Conservation (phyloP, 2,329 filamentous ascomycete genomes). For the Trichoderma koningiopsis region DNA sequence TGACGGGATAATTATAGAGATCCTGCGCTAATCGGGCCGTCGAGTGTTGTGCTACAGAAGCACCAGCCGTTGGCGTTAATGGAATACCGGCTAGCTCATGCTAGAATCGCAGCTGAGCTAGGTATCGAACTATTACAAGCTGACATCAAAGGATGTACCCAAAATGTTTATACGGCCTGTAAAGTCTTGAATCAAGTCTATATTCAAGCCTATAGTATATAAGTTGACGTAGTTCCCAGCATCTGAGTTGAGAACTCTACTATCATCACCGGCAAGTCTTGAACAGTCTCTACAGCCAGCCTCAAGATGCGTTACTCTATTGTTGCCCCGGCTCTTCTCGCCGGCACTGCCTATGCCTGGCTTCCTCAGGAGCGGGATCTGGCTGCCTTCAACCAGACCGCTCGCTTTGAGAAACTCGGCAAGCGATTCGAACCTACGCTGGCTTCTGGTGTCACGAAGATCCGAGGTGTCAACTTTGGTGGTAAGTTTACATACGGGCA, state of each 20-base stretch:
- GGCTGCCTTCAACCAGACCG: conserved; percentile 39
- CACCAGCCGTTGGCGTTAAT: neutral
- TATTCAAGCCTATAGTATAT: conserved; percentile 15
- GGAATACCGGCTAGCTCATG: neutral
- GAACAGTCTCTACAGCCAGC: neutral
- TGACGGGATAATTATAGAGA: neutral
- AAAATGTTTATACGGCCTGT: neutral
- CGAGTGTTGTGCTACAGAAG: neutral
- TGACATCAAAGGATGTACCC: neutral
- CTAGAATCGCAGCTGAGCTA: too few relatives aligned
- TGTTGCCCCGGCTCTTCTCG: conserved; percentile 33
- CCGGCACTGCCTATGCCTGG: conserved; percentile 33
- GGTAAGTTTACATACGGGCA: conserved; percentile 38
- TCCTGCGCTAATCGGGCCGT: conserved; percentile 9
- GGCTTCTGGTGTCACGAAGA: conserved; percentile 38
- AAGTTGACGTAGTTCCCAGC: neutral
- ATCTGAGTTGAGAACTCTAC: neutral
- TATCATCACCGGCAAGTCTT: neutral
- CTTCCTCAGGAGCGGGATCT: conserved; percentile 38
- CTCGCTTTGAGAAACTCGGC: conserved; percentile 37
- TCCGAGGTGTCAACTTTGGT: conserved; percentile 58
- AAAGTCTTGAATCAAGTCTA: neutral
- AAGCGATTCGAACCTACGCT: conserved; percentile 38
- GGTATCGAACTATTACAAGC: neutral
- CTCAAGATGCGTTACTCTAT: conserved; percentile 33